These are phyloP conservation scores for Plantago lanceolata DNA, from an alignment of 305 asterid genomes.

Conservation along the genomic window DNA sequence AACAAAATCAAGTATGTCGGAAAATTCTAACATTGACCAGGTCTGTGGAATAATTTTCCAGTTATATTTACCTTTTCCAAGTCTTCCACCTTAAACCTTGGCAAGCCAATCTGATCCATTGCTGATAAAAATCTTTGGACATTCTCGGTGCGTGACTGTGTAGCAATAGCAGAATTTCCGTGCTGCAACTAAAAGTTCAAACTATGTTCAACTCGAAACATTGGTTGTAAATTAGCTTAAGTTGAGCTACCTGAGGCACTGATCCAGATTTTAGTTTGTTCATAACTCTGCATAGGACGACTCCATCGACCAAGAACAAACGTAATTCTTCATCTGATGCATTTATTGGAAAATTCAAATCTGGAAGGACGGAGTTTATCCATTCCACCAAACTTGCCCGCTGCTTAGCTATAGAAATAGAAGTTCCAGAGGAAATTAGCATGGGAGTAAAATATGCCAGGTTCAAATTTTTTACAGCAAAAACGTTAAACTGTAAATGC, in stretches of 20 bases:
- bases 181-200: conserved; percentile 26
- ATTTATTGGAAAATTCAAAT: conserved; percentile 47
- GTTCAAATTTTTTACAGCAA: too few relatives aligned
- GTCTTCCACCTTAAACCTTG: conserved; percentile 65
- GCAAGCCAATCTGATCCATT: conserved; percentile 60
- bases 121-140: conserved; percentile 62
- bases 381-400: conserved; percentile 61
- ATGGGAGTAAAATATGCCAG: conserved; percentile 4
- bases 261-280: conserved; percentile 73
- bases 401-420: conserved; percentile 50
- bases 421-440: neutral
- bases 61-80: conserved; percentile 85
- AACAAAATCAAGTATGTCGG: too few relatives aligned
- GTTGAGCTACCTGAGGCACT: conserved; percentile 50
- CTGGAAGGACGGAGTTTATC: conserved; percentile 63
- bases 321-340: conserved; percentile 78
- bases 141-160: conserved; percentile 35
- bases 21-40: too few relatives aligned
- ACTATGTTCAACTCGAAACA: neutral
- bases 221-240: neutral
- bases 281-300: conserved; percentile 55
- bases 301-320: conserved; percentile 61
- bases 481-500: too few relatives aligned
- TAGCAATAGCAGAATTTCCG: conserved; percentile 34
- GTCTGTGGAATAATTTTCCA: too few relatives aligned